A percentile compares a stretch with the other conserved stretches of the same genome.
phyloP scores from a whole-genome alignment of 352 stramenopile species.

The Pythium folliculosum region DNA sequence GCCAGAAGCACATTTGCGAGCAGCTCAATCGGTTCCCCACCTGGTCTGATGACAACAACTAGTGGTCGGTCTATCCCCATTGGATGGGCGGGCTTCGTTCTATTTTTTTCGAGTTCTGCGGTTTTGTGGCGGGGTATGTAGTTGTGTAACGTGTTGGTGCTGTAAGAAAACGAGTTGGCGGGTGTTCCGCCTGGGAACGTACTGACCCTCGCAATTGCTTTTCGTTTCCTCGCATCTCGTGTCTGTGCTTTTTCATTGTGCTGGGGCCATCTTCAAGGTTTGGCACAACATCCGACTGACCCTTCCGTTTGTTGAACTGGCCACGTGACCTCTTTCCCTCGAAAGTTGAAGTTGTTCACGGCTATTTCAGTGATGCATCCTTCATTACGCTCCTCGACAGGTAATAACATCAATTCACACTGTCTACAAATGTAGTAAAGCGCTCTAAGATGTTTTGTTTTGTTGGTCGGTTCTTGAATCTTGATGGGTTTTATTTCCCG shows the following conservation, averaged over 20 bases:
- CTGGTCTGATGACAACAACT: conserved; percentile 4
- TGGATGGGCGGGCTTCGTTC: too few species aligned
- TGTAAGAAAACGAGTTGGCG: too few species aligned
- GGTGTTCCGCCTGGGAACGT: too few species aligned
- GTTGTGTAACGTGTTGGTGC: too few species aligned
- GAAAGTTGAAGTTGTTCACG: conserved; percentile 18
- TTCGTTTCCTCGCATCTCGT: background rate
- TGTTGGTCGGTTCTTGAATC: conserved; percentile 3
- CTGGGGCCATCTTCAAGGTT: conserved; percentile 1
- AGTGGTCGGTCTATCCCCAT: too few species aligned
- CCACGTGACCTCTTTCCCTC: conserved; percentile 11
- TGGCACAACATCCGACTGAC: background rate
- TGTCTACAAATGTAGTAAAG: background rate
- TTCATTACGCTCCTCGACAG: background rate
- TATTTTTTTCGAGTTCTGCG: too few species aligned
- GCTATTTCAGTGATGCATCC: background rate
- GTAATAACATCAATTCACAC: background rate
- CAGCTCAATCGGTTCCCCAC: conserved; percentile 24
- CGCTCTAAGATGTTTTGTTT: background rate
- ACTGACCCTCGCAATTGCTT: background rate
- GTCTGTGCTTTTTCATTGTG: background rate
- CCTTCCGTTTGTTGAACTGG: conserved; percentile 6
- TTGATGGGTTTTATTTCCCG: background rate
- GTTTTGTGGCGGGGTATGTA: too few species aligned
- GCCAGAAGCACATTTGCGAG: conserved; percentile 24